Percentiles rank a stretch among this genome's conserved stretches.
These are phyloP conservation scores for Colletotrichum tanaceti DNA, from an alignment of 2,329 filamentous ascomycete genomes.

Conservation along the genomic window DNA sequence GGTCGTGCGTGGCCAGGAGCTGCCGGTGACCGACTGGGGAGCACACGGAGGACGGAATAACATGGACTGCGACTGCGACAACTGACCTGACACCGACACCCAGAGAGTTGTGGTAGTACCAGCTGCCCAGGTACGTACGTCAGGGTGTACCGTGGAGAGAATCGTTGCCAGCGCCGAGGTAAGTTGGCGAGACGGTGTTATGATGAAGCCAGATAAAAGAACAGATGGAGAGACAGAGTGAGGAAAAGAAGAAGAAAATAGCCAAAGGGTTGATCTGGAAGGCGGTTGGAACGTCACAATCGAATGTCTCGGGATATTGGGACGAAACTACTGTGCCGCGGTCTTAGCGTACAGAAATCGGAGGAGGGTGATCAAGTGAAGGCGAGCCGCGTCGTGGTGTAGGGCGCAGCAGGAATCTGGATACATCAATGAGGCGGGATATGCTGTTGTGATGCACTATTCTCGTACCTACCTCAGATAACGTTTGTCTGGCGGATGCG, in stretches of 20 bases:
- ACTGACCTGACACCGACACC: slow-evolving; percentile 13
- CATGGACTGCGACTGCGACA: slow-evolving; percentile 23
- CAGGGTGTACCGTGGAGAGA: slow-evolving; percentile 18
- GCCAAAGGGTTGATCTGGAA: slow-evolving; percentile 36
- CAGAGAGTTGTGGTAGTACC: neutral
- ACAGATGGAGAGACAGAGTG: neutral
- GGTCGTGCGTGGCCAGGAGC: slow-evolving; percentile 7
- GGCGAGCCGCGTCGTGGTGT: neutral
- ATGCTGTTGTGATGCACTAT: neutral
- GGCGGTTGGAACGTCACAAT: slow-evolving; percentile 18
- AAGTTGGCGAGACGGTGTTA: neutral
- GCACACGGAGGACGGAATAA: slow-evolving; percentile 35
- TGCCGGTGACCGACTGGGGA: slow-evolving; percentile 25
- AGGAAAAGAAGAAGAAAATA: neutral
- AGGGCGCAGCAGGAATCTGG: neutral
- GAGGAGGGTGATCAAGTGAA: slow-evolving; percentile 7
- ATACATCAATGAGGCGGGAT: no score
- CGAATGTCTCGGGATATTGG: slow-evolving; percentile 34
- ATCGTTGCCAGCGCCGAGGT: neutral
- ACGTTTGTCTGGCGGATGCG: neutral
- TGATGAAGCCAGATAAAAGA: neutral
- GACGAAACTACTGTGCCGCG: slow-evolving; percentile 32
- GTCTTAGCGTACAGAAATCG: slow-evolving; percentile 21
- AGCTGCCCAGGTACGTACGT: slow-evolving; percentile 3
- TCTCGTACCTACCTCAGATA: no score